A percentile compares a stretch with the other conserved stretches of the same genome.
Conservation (phyloP, 2,329 filamentous ascomycete species). For the Aspergillus pseudoglaucus region DNA sequence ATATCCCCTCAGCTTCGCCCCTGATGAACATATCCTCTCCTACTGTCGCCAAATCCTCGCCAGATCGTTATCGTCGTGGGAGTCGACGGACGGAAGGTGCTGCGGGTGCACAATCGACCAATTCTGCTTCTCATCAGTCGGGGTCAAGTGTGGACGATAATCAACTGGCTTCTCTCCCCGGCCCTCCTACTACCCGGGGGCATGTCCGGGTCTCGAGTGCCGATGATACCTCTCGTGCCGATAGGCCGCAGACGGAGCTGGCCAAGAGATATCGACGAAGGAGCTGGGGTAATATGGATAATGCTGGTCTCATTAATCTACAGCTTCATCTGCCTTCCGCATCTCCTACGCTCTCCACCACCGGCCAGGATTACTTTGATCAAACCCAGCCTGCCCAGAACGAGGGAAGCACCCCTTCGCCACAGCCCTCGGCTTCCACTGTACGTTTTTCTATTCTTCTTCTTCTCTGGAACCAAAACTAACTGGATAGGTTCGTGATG, state of each 20-base stretch:
- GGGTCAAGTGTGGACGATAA: conserved; percentile 11
- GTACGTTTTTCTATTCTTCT: neutral
- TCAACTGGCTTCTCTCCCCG: conserved; percentile 19
- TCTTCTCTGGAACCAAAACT: neutral
- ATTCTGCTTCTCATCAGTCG: neutral
- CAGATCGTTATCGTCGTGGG: conserved; percentile 75
- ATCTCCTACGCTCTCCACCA: conserved; percentile 23
- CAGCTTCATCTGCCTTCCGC: conserved; percentile 29
- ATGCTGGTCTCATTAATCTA: conserved; percentile 31
- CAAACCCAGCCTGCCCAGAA: conserved; percentile 38
- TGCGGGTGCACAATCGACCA: conserved; percentile 12
- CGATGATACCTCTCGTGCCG: conserved; percentile 61
- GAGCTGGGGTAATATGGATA: conserved; percentile 66
- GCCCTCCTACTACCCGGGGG: conserved; percentile 30
- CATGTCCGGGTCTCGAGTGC: conserved; percentile 55
- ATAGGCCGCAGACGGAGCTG: conserved; percentile 54
- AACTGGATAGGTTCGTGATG: neutral
- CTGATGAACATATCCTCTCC: conserved; percentile 44
- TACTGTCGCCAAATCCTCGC: conserved; percentile 60
- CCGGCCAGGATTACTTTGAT: conserved; percentile 31
- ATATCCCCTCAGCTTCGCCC: conserved; percentile 46
- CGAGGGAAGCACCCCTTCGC: conserved; percentile 54
- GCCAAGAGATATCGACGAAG: conserved; percentile 72
- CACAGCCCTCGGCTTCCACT: conserved; percentile 41
- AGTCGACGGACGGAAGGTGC: conserved; percentile 50